Evolutionary conservation across 371 early-diverging fungal species (phyloP).

Genomic region (Haplosporangium sp.): DNA sequence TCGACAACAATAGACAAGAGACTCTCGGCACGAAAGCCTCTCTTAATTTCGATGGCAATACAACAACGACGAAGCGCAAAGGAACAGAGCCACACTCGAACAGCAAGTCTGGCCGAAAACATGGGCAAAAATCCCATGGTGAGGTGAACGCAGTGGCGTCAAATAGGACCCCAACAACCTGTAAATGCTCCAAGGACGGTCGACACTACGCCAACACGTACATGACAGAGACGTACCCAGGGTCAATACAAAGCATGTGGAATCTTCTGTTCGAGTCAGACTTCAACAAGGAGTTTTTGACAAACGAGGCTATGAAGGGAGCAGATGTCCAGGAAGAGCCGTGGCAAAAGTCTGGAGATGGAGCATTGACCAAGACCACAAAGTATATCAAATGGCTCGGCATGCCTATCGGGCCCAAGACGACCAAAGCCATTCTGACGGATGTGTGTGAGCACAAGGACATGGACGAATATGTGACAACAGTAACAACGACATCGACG

Average conservation of each 20-base stretch:
- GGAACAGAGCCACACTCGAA: conserved; percentile 9
- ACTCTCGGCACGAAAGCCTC: background rate
- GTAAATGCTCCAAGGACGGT: conserved; percentile 60
- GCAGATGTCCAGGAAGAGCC: conserved; percentile 44
- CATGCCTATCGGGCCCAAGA: conserved; percentile 72
- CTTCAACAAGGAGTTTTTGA: conserved; percentile 38
- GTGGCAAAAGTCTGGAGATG: conserved; percentile 36
- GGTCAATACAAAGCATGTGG: conserved; percentile 62
- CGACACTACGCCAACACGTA: conserved; percentile 63
- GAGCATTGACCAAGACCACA: conserved; percentile 26
- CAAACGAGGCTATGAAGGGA: conserved; percentile 41
- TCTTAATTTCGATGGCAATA: conserved; percentile 5
- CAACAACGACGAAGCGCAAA: background rate
- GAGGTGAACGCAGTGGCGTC: background rate
- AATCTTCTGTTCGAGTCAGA: conserved; percentile 59
- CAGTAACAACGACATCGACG: conserved; percentile 75
- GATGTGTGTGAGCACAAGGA: conserved; percentile 71
- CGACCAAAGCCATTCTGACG: conserved; percentile 73
- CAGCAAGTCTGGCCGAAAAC: background rate
- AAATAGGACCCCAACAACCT: conserved; percentile 44
- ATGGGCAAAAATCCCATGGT: background rate
- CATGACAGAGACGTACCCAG: conserved; percentile 62
- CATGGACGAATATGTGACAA: conserved; percentile 66
- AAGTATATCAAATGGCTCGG: conserved; percentile 49
- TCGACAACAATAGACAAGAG: conserved; percentile 14